phyloP scores from a whole-genome alignment of 2,329 filamentous ascomycete genomes.

The Chrysoporthe austroafricana region DNA sequence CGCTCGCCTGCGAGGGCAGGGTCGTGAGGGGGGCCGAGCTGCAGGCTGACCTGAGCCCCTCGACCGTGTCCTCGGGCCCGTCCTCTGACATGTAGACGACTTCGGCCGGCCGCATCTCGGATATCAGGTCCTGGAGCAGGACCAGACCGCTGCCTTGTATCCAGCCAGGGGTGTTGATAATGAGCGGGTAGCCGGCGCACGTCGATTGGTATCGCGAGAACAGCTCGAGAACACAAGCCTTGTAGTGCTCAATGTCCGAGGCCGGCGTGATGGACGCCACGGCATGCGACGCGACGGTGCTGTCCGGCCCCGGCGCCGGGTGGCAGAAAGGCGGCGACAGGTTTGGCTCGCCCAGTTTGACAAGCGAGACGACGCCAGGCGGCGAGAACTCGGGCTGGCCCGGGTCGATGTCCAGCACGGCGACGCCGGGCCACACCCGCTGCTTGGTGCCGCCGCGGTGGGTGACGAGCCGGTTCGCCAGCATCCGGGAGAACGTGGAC shows the following conservation, averaged over 20 bases:
- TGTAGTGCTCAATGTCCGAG: slow-evolving; percentile 68
- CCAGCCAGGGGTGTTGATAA: slow-evolving; percentile 79
- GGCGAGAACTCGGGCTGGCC: slow-evolving; percentile 76
- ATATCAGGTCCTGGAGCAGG: slow-evolving; percentile 62
- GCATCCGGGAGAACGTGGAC: slow-evolving; percentile 71
- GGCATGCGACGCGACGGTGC: slow-evolving; percentile 64
- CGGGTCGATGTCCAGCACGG: slow-evolving; percentile 76
- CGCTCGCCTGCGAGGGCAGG: slow-evolving; percentile 63
- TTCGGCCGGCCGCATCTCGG: slow-evolving; percentile 58
- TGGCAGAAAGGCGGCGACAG: slow-evolving; percentile 72
- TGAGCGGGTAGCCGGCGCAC: slow-evolving; percentile 53
- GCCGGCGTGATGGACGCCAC: slow-evolving; percentile 68
- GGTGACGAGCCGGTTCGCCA: slow-evolving; percentile 70
- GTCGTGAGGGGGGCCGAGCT: slow-evolving; percentile 47
- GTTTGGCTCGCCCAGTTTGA: slow-evolving; percentile 63
- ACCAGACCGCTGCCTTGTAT: slow-evolving; percentile 72
- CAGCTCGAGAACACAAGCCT: slow-evolving; percentile 67
- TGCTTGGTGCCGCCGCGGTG: slow-evolving; percentile 36
- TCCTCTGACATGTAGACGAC: slow-evolving; percentile 72
- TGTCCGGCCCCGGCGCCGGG: slow-evolving; percentile 41
- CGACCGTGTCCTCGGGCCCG: slow-evolving; percentile 61
- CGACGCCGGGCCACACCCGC: slow-evolving; percentile 44
- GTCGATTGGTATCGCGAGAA: slow-evolving; percentile 59
- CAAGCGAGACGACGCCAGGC: slow-evolving; percentile 70
- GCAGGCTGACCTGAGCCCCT: slow-evolving; percentile 52